phyloP scores from a whole-genome alignment of 495 filamentous ascomycete genomes.

The Trypethelium eluteriae region DNA sequence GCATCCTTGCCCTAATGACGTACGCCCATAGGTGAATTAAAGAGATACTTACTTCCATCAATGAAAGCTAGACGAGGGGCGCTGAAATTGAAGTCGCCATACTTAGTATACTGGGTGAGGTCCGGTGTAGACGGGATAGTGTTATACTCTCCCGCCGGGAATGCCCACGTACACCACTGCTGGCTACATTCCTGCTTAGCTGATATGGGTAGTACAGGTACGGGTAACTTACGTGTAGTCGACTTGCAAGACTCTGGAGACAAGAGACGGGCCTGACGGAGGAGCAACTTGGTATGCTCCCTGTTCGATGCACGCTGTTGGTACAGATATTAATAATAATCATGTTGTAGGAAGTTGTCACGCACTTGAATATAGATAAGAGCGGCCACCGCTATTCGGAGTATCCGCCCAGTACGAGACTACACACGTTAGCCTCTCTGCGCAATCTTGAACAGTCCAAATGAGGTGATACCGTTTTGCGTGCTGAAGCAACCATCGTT shows the following conservation, averaged over 20 bases:
- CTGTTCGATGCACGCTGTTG: slow-evolving; percentile 40
- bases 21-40: neutral
- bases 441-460: neutral
- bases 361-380: slow-evolving; percentile 39
- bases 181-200: slow-evolving; percentile 23
- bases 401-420: slow-evolving; percentile 36
- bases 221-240: slow-evolving; percentile 34
- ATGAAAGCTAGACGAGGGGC: slow-evolving; percentile 44
- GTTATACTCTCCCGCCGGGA: slow-evolving; percentile 40
- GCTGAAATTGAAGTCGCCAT: slow-evolving; percentile 39
- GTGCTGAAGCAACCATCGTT: slow-evolving; percentile 38
- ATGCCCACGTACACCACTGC: slow-evolving; percentile 47
- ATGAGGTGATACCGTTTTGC: slow-evolving; percentile 28
- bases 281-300: slow-evolving; percentile 45
- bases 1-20: neutral
- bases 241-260: slow-evolving; percentile 40
- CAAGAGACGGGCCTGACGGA: slow-evolving; percentile 34
- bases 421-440: neutral
- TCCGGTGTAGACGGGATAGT: slow-evolving; percentile 38
- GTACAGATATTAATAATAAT: neutral
- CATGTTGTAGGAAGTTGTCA: neutral
- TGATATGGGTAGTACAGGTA: neutral
- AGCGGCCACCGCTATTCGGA: slow-evolving; percentile 34
- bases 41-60: slow-evolving; percentile 34
- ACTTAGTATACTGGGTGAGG: slow-evolving; percentile 35